Conservation (phyloP, 495 filamentous ascomycete genomes). For the Neurospora sp. region DNA sequence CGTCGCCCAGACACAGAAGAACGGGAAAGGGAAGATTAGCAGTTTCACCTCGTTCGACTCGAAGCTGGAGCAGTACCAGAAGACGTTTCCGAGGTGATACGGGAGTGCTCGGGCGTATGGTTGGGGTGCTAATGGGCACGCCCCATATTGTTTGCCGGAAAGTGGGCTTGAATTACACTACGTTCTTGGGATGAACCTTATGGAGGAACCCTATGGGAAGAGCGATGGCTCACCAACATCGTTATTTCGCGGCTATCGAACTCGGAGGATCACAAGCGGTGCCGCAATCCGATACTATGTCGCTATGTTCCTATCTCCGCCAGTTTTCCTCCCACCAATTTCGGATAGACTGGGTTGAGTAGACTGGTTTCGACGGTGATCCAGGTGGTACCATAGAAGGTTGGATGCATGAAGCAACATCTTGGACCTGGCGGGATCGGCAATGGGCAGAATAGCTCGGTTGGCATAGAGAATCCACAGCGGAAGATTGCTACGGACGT, state of each 20-base stretch:
- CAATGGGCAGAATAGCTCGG: neutral
- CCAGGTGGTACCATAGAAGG: neutral
- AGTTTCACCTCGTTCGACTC: neutral
- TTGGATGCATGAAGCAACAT: neutral
- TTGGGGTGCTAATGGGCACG: neutral
- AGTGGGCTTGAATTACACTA: neutral
- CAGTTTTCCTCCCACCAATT: neutral
- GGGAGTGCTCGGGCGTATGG: neutral
- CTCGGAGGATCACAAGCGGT: neutral
- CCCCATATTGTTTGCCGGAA: neutral
- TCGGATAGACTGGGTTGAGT: neutral
- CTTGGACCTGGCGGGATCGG: neutral
- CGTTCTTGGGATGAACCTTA: neutral
- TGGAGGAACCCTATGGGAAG: neutral
- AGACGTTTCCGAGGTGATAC: neutral
- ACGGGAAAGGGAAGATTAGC: neutral
- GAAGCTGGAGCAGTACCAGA: conserved; percentile 2
- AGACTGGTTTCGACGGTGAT: neutral
- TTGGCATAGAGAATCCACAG: neutral
- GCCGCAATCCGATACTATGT: neutral
- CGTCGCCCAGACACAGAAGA: neutral
- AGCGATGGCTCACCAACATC: neutral
- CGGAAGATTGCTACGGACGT: neutral
- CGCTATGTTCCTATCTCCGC: neutral
- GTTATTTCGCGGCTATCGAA: neutral